Percentiles rank a stretch among this genome's conserved stretches.
phyloP scores from a whole-genome alignment of 768 basidiomycete genomes.

The Boletus vermiculosoides region DNA sequence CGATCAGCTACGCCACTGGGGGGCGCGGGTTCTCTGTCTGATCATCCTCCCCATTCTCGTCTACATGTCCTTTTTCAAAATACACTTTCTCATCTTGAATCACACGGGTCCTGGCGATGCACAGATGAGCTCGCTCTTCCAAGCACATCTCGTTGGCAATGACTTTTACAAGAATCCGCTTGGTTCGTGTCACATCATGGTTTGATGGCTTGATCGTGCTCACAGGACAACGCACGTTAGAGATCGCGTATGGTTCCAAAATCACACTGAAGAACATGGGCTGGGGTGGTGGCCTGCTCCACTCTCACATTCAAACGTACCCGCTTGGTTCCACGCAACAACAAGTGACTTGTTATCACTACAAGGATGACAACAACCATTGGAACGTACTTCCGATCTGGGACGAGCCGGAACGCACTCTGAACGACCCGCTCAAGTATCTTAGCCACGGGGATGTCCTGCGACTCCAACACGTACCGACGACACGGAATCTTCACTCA shows the following conservation, averaged over 20 bases:
- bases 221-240: slow-evolving; percentile 36
- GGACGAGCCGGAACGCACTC: slow-evolving; percentile 68
- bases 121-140: slow-evolving; percentile 98
- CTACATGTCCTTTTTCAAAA: slow-evolving; percentile 93
- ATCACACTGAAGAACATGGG: slow-evolving; percentile 96
- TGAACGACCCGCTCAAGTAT: slow-evolving; percentile 63
- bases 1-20: slow-evolving; percentile 90
- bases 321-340: slow-evolving; percentile 92
- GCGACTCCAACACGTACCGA: slow-evolving; percentile 78
- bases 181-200: slow-evolving; percentile 42
- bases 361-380: slow-evolving; percentile 98
- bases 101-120: slow-evolving; percentile 96
- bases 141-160: slow-evolving; percentile 92
- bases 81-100: slow-evolving; percentile 93
- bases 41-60: slow-evolving; percentile 89
- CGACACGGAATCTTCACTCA: slow-evolving; percentile 89
- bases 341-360: slow-evolving; percentile 98
- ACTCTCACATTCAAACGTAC: slow-evolving; percentile 95
- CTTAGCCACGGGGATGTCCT: slow-evolving; percentile 75
- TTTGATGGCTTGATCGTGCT: not conserved
- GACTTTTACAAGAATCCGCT: slow-evolving; percentile 91
- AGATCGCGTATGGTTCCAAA: slow-evolving; percentile 87
- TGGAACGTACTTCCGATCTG: slow-evolving; percentile 81
- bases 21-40: slow-evolving; percentile 77
- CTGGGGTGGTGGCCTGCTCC: slow-evolving; percentile 93